These are phyloP conservation scores for Taiozyma sp. DNA, from an alignment of 1,139 yeast species.

Conservation along the genomic window DNA sequence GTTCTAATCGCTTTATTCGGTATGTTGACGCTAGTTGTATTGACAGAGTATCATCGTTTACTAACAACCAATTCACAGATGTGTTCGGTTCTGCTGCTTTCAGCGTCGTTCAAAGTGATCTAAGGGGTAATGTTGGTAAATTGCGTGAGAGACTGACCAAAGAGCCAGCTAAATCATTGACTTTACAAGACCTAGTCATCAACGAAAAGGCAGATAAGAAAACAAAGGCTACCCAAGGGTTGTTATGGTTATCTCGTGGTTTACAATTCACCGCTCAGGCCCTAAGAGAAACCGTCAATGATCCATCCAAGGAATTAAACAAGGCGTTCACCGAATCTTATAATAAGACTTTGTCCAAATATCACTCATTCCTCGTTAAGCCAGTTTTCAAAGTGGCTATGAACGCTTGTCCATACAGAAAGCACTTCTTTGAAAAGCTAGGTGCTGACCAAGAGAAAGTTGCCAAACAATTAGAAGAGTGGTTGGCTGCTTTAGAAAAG, in stretches of 20 bases:
- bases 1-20: slow-evolving; percentile 78
- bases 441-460: slow-evolving; percentile 71
- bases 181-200: slow-evolving; percentile 75
- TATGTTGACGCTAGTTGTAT: slow-evolving; percentile 21
- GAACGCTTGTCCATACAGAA: slow-evolving; percentile 94
- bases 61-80: slow-evolving; percentile 28
- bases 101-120: slow-evolving; percentile 79
- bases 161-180: slow-evolving; percentile 57
- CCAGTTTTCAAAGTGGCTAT: slow-evolving; percentile 90
- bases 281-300: slow-evolving; percentile 70
- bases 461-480: slow-evolving; percentile 53
- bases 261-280: slow-evolving; percentile 87
- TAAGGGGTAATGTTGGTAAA: slow-evolving; percentile 82
- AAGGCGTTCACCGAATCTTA: slow-evolving; percentile 82
- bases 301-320: slow-evolving; percentile 59
- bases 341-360: slow-evolving; percentile 70
- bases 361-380: slow-evolving; percentile 76
- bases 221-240: slow-evolving; percentile 87
- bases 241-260: slow-evolving; percentile 84
- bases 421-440: slow-evolving; percentile 76
- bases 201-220: slow-evolving; percentile 59
- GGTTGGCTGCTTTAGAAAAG: slow-evolving; percentile 75
- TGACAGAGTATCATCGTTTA: not conserved
- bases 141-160: slow-evolving; percentile 62
- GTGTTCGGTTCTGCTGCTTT: slow-evolving; percentile 84